A percentile compares a stretch with the other conserved stretches of the same genome.
Conservation (phyloP, 352 stramenopile species). For the Phytophthora citricola region DNA sequence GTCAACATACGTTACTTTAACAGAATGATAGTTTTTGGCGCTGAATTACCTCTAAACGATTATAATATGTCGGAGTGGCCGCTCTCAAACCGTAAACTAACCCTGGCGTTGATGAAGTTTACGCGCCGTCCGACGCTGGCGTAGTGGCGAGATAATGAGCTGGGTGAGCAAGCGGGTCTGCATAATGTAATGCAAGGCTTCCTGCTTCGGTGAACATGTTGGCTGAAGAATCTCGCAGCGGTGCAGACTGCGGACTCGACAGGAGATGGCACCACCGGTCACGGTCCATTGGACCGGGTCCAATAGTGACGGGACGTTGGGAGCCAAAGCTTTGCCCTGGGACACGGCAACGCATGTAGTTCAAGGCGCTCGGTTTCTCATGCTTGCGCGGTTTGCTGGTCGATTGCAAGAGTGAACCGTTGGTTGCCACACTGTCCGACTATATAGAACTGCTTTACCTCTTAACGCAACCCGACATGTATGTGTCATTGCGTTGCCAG, state of each 20-base stretch:
- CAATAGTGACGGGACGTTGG: background rate
- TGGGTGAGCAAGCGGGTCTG: no score
- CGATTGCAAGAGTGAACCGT: no score
- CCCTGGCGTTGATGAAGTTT: background rate
- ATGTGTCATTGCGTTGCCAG: background rate
- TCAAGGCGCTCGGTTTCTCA: background rate
- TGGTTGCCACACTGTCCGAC: no score
- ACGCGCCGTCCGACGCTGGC: background rate
- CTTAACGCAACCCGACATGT: background rate
- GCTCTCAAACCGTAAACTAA: conserved; percentile 1
- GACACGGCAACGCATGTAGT: background rate
- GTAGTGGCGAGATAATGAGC: background rate
- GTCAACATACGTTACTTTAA: background rate
- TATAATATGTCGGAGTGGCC: background rate
- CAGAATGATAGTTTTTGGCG: no score
- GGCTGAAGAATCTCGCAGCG: background rate
- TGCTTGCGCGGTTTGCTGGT: no score
- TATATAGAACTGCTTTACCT: background rate
- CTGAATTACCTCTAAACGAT: no score
- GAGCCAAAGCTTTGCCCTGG: background rate
- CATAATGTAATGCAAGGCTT: no score
- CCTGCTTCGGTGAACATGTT: no score
- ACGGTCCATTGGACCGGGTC: background rate
- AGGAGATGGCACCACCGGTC: background rate
- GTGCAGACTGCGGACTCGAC: background rate